Evolutionary conservation across 345 rosid genomes (phyloP).

Genomic region (Hibiscus mutabilis): DNA sequence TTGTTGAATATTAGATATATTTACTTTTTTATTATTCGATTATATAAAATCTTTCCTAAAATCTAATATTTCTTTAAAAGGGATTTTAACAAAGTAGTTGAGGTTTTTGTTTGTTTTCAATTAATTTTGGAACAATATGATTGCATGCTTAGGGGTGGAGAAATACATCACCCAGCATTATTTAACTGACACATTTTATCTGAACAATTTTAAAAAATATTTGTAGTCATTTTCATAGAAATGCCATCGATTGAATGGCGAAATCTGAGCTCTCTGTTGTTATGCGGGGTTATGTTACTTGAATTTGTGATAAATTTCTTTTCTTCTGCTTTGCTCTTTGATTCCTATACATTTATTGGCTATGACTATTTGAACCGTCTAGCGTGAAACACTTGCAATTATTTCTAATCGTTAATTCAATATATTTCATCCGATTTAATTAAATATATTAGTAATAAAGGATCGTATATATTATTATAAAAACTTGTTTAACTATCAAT

Average conservation of each 20-base stretch:
- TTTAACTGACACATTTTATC: not conserved
- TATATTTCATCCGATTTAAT: too few species aligned
- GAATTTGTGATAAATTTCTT: not conserved
- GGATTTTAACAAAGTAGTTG: conserved; percentile 14
- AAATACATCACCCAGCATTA: not conserved
- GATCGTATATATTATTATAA: too few species aligned
- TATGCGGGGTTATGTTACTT: not conserved
- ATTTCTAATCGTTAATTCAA: too few species aligned
- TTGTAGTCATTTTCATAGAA: not conserved
- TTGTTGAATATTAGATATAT: conserved; percentile 10
- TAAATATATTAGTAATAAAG: too few species aligned
- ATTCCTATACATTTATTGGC: too few species aligned
- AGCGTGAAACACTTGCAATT: too few species aligned
- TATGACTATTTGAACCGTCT: too few species aligned
- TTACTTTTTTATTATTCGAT: too few species aligned
- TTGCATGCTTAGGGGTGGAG: not conserved
- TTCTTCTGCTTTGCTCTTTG: not conserved
- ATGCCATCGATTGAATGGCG: not conserved
- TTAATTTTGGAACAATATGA: not conserved
- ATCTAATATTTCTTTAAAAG: not conserved
- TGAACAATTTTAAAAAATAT: not conserved
- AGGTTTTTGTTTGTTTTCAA: conserved; percentile 13
- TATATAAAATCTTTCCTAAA: not conserved
- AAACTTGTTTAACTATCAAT: too few species aligned
- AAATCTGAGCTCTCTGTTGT: not conserved